Conservation (phyloP, 2,329 filamentous ascomycete genomes). For the Monosporascus ibericus region DNA sequence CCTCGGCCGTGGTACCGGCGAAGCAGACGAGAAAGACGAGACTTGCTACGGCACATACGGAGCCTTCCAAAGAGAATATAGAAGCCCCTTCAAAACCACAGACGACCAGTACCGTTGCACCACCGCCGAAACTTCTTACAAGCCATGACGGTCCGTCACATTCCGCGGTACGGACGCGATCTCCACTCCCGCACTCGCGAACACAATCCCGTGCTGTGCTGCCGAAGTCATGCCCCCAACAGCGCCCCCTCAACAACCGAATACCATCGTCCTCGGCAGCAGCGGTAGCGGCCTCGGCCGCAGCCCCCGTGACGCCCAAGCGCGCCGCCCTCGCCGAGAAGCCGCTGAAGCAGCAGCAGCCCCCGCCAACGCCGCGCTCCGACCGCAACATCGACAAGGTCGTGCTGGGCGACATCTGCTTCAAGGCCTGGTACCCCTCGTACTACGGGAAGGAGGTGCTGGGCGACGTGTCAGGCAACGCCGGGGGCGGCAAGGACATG, state of each 20-base stretch:
- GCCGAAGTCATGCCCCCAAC: neutral
- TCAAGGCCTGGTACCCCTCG: slow-evolving; percentile 88
- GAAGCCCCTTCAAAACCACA: slow-evolving; percentile 3
- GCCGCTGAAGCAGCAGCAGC: slow-evolving; percentile 6
- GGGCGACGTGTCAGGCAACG: slow-evolving; percentile 37
- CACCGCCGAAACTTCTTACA: neutral
- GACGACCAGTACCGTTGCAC: neutral
- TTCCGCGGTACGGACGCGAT: neutral
- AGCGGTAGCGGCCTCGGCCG: slow-evolving; percentile 2
- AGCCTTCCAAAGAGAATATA: slow-evolving; percentile 10
- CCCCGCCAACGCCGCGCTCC: slow-evolving; percentile 31
- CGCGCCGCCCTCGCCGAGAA: slow-evolving; percentile 13
- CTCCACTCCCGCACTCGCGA: neutral
- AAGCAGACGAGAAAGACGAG: slow-evolving; percentile 12
- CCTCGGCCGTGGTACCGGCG: slow-evolving; percentile 1
- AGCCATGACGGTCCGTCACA: neutral
- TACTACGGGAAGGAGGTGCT: slow-evolving; percentile 74
- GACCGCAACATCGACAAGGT: slow-evolving; percentile 83
- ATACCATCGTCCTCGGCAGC: slow-evolving; percentile 1
- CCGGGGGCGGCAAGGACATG: slow-evolving; percentile 23
- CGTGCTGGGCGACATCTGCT: slow-evolving; percentile 75
- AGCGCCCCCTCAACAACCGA: neutral
- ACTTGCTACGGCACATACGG: neutral
- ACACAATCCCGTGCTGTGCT: slow-evolving; percentile 1
- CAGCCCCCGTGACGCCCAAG: slow-evolving; percentile 22